phyloP scores from a whole-genome alignment of 306 rosid species.

The Styphnolobium japonicum region DNA sequence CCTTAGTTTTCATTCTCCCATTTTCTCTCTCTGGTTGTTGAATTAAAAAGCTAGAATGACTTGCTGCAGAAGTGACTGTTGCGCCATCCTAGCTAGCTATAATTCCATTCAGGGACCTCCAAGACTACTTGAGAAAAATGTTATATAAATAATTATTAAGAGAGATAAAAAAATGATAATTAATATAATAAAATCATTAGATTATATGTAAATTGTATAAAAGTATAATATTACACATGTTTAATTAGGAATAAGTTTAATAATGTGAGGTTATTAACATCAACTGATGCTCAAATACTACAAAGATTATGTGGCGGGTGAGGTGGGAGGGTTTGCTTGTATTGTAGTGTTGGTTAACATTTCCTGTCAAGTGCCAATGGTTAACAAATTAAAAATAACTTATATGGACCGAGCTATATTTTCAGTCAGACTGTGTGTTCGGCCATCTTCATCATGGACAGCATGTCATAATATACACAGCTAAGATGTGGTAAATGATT shows the following conservation, averaged over 20 bases:
- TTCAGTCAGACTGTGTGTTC: constrained; percentile 20
- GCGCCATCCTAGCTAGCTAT: not conserved
- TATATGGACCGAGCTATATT: constrained; percentile 38
- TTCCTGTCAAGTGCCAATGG: constrained; percentile 39
- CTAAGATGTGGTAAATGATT: constrained; percentile 33
- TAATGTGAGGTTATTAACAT: too few relatives aligned
- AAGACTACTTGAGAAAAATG: not conserved
- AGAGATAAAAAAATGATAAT: not conserved
- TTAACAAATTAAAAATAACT: not conserved
- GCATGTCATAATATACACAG: constrained; percentile 46
- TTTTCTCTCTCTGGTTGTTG: not conserved
- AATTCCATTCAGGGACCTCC: not conserved
- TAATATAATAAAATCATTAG: too few relatives aligned
- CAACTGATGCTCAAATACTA: not conserved
- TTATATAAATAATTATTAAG: not conserved
- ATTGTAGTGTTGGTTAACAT: constrained; percentile 45
- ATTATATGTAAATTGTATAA: too few relatives aligned
- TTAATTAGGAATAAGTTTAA: too few relatives aligned
- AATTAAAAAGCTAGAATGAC: not conserved
- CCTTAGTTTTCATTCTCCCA: not conserved
- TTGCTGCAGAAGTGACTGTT: not conserved
- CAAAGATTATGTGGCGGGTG: not conserved
- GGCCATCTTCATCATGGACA: constrained; percentile 43
- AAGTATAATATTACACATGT: too few relatives aligned
- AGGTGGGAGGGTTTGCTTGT: constrained; percentile 29